These are phyloP conservation scores for Marchantia polymorpha DNA, from an alignment of 225 moss, liverwort and hornwort species.

Conservation along the genomic window DNA sequence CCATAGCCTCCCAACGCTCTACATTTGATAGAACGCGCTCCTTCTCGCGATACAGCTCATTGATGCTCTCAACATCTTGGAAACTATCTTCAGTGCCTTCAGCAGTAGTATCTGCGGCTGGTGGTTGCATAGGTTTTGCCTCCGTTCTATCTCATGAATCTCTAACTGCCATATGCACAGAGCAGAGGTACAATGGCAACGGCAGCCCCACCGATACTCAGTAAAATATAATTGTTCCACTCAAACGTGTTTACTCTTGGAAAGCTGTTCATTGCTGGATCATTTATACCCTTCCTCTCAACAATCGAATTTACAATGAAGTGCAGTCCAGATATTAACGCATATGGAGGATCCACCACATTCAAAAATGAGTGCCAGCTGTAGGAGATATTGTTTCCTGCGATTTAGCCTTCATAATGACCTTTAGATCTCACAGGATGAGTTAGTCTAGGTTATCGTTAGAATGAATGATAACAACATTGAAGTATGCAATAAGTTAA, in stretches of 20 bases:
- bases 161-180: constrained; percentile 78
- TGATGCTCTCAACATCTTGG: constrained; percentile 47
- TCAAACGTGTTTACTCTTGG: constrained; percentile 58
- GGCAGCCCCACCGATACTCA: constrained; percentile 68
- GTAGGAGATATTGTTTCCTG: constrained; percentile 51
- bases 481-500: too few species aligned
- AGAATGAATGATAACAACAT: too few species aligned
- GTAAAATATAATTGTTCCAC: constrained; percentile 64
- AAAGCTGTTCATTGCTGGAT: constrained; percentile 46
- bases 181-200: constrained; percentile 55
- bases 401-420: constrained; percentile 12
- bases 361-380: constrained; percentile 65
- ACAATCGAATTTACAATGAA: constrained; percentile 65
- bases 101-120: constrained; percentile 30
- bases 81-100: constrained; percentile 44
- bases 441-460: too few species aligned
- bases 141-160: constrained; percentile 56
- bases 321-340: constrained; percentile 73
- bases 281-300: constrained; percentile 47
- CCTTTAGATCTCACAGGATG: too few species aligned
- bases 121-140: constrained; percentile 48
- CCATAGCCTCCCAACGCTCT: constrained; percentile 68
- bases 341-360: constrained; percentile 79
- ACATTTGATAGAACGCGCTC: constrained; percentile 68
- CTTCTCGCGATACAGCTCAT: constrained; percentile 66